Evolutionary conservation across 768 basidiomycete genomes (phyloP).

Genomic region (Boletus rex-veris): DNA sequence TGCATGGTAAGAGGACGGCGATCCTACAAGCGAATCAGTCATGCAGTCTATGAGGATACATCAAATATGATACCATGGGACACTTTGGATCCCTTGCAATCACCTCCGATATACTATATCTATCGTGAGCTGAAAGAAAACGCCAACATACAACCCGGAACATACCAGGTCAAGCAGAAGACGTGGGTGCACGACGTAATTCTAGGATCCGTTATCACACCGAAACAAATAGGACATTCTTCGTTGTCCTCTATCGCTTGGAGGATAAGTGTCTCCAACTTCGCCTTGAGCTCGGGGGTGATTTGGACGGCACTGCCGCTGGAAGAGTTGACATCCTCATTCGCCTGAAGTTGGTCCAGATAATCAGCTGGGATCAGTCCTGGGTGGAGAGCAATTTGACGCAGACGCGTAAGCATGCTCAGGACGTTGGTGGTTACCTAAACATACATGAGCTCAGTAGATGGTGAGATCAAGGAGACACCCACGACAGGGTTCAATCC

Average conservation of each 20-base stretch:
- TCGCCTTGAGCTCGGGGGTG: slow-evolving; percentile 50
- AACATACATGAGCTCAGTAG: slow-evolving; percentile 4
- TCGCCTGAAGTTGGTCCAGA: slow-evolving; percentile 52
- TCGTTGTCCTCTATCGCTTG: slow-evolving; percentile 76
- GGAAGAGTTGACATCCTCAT: slow-evolving; percentile 25
- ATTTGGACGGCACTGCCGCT: slow-evolving; percentile 34
- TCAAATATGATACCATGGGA: slow-evolving; percentile 59
- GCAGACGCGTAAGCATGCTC: slow-evolving; percentile 81
- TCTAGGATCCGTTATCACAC: slow-evolving; percentile 55
- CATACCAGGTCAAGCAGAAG: slow-evolving; percentile 71
- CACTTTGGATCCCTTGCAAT: slow-evolving; percentile 72
- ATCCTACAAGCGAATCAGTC: slow-evolving; percentile 46
- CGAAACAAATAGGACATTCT: slow-evolving; percentile 79
- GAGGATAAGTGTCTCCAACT: slow-evolving; percentile 55
- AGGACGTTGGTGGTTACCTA: slow-evolving; percentile 69
- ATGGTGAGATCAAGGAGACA: background rate
- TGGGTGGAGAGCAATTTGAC: slow-evolving; percentile 80
- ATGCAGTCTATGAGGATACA: background rate
- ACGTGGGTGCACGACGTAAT: slow-evolving; percentile 73
- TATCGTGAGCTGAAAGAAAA: slow-evolving; percentile 1
- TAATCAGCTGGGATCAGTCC: slow-evolving; percentile 70
- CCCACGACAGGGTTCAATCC: slow-evolving; percentile 42
- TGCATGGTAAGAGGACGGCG: slow-evolving; percentile 54
- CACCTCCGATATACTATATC: slow-evolving; percentile 60
- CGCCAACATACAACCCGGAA: background rate